Percentiles rank a stretch among this genome's conserved stretches.
Conservation (phyloP, 441 rosid genomes). For the Manihot esculenta region DNA sequence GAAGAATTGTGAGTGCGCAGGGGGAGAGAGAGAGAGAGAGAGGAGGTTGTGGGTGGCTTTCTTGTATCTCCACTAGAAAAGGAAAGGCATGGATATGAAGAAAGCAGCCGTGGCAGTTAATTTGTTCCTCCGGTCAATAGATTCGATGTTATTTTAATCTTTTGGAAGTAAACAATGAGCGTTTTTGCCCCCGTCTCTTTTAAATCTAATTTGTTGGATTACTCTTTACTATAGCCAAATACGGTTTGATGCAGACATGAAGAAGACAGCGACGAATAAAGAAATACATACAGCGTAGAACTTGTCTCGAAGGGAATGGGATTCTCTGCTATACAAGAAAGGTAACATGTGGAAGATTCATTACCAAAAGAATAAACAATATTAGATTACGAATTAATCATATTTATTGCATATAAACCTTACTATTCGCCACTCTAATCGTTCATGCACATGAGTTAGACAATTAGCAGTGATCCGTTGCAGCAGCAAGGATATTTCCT, state of each 20-base stretch:
- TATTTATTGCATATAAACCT: neutral
- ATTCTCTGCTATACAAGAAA: neutral
- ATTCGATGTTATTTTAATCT: too few relatives aligned
- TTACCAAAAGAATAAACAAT: too few relatives aligned
- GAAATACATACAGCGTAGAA: too few relatives aligned
- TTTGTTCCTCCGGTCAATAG: neutral
- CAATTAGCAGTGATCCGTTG: slow-evolving; percentile 33
- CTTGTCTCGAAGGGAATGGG: neutral
- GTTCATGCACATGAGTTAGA: slow-evolving; percentile 36
- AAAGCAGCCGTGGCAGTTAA: neutral
- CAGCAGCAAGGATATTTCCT: slow-evolving; percentile 28
- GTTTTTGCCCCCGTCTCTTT: too few relatives aligned
- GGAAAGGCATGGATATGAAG: neutral
- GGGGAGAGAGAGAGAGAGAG: too few relatives aligned
- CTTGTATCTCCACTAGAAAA: neutral
- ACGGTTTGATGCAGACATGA: neutral
- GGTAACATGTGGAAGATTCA: neutral
- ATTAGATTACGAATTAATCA: neutral
- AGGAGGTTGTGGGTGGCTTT: neutral
- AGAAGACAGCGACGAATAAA: neutral
- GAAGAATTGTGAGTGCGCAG: neutral
- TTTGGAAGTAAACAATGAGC: too few relatives aligned
- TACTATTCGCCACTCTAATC: slow-evolving; percentile 14
- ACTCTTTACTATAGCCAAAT: neutral
- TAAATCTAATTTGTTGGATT: too few relatives aligned